These are phyloP conservation scores for Fusarium transvaalense DNA, from an alignment of 2,329 filamentous ascomycete species.

Conservation along the genomic window DNA sequence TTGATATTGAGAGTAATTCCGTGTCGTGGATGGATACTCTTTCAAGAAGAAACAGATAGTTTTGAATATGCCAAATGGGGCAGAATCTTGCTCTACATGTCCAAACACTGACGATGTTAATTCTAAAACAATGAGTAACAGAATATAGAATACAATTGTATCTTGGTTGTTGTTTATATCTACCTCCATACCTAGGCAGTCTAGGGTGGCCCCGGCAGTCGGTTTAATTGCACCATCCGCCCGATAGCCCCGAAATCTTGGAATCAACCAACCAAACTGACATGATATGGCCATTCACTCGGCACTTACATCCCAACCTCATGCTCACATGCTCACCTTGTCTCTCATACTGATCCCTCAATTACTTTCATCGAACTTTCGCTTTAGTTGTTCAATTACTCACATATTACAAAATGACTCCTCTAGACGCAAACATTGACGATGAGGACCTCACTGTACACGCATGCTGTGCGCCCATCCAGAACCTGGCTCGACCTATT, in stretches of 20 bases:
- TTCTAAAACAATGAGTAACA: no score
- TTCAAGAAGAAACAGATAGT: not conserved
- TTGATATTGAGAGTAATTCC: not conserved
- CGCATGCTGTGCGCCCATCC: conserved; percentile 57
- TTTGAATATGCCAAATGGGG: not conserved
- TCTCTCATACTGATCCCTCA: not conserved
- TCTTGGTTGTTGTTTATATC: not conserved
- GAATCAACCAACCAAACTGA: conserved; percentile 25
- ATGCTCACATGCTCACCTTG: conserved; percentile 15
- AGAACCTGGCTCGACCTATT: conserved; percentile 57
- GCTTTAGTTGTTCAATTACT: not conserved
- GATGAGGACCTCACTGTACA: conserved; percentile 53
- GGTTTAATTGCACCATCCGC: conserved; percentile 27
- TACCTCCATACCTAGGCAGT: no score
- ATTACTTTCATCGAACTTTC: no score
- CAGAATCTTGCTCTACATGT: no score
- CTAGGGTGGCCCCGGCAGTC: conserved; percentile 32
- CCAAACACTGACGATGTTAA: no score
- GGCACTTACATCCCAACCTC: conserved; percentile 15
- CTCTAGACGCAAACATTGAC: conserved; percentile 42
- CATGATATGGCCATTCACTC: not conserved
- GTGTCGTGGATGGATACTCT: not conserved
- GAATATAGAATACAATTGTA: no score
- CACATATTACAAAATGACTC: conserved; percentile 26
- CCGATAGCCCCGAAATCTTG: conserved; percentile 25